Percentiles rank a stretch among this genome's conserved stretches.
phyloP scores from a whole-genome alignment of 805 yeast species.

The Lachancea kluyveri region DNA sequence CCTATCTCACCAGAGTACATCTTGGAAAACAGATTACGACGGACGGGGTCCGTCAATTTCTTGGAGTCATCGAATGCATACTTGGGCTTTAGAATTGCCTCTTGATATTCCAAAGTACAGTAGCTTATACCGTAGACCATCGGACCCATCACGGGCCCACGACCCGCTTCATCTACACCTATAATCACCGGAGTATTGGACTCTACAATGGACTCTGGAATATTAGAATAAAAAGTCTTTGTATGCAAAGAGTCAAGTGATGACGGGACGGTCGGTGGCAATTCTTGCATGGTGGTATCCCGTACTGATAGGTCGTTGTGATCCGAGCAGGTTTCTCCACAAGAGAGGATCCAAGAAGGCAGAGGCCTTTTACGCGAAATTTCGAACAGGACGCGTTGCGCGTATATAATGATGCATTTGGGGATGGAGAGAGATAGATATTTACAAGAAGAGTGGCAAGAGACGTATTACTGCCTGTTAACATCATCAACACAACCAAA shows the following conservation, averaged over 20 bases:
- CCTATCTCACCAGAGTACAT: constrained; percentile 48
- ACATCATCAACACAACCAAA: constrained; percentile 76
- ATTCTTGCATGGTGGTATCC: too few relatives aligned
- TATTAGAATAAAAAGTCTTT: constrained; percentile 42
- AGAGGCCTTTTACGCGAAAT: too few relatives aligned
- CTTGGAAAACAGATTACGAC: constrained; percentile 54
- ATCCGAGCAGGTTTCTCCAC: too few relatives aligned
- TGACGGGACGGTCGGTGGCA: constrained; percentile 28
- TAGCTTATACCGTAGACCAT: constrained; percentile 95
- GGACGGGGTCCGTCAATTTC: constrained; percentile 63
- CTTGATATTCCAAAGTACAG: constrained; percentile 48
- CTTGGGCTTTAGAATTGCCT: constrained; percentile 40
- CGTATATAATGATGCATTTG: not conserved
- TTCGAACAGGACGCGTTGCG: not conserved
- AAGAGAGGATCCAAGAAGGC: constrained; percentile 1
- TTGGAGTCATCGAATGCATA: constrained; percentile 94
- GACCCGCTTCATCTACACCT: constrained; percentile 98
- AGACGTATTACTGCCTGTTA: constrained; percentile 48
- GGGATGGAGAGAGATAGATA: not conserved
- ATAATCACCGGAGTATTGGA: constrained; percentile 41
- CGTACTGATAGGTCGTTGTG: too few relatives aligned
- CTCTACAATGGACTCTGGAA: constrained; percentile 38
- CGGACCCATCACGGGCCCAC: constrained; percentile 97
- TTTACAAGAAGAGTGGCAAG: not conserved
- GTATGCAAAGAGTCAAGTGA: constrained; percentile 29